Evolutionary conservation across 1,139 yeast species (phyloP), one percentile per base, ranked within the genome.

Genomic region (Yamadazyma epiphylla): DNA sequence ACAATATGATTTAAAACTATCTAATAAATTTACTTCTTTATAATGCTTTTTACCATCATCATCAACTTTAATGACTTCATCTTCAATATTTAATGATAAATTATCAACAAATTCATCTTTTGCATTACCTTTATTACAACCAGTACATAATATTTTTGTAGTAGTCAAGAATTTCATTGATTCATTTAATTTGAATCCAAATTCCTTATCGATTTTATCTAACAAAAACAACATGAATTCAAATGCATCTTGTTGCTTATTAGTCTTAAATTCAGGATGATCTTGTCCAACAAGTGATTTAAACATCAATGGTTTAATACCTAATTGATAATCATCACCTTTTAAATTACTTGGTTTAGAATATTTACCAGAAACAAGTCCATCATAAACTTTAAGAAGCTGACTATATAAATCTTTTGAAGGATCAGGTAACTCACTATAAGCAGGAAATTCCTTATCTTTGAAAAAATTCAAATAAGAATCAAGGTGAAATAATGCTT

Each of bases 191-290:
- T 38, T 38, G n/a, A 58, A 39, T 0, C 73, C 74, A 29, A 60
- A 49, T 9, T 81, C 77, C 26, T 60, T 60, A 42, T 83, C 91
- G 21, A 86, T 54, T 42, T 75, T 71, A 36, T 81, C 85, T 22
- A 81, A 48, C 13, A 89, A 56, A 51, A 80, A 81, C 7, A 76
- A 61, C 54, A 88, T 70, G 50, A 88, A 94, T 53, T 91, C 98
- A 64, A 81, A 84, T 0, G 97, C 94, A 62, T 91, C 99, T 53
- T 91, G 98, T 50, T 91, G 99, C 45, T 79, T 76, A 70, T 81
- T 85, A 0, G 95, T 80, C 27, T 80, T 70, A 48, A 91, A 91
- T 49, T 91, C 98, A 11, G 70, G 68, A 54, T 91, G 94, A 25
- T 77, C 77, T 32, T 72, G 72, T 1, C 96, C 96, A 33, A 94